Evolutionary conservation across 106 monocot genomes (phyloP), one percentile per base, ranked within the genome.

Genomic region (Allium cepa): DNA sequence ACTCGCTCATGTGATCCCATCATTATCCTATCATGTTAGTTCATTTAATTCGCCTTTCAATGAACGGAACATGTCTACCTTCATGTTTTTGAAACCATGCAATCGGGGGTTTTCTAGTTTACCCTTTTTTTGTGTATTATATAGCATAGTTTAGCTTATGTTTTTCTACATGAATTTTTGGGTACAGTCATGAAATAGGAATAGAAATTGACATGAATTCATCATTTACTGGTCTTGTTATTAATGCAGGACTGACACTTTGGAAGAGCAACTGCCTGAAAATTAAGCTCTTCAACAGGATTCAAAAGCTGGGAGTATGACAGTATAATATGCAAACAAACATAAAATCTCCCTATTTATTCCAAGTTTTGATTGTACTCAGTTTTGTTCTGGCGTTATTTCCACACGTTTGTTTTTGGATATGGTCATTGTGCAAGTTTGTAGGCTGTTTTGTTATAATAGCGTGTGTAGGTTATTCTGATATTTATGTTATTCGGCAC

Each of bases 231-330:
- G 47, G 6, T 15, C 15, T 61, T 63, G 36, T 5, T 47, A 7
- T 63, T 22, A 36, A 36, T 63, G 3, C 63, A 63, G 63, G 45
- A 47, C 11, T 7, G 63, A 46, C 4, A 7, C 63, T 14, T 7
- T 63, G 46, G 63, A 63, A 47, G 63, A 63, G 46, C 63, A 63
- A 63, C 47, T 47, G 63, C 63, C 45, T 14, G n/a, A 63, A n/a
- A 46, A 63, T 47, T 63, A n/a, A 46, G 11, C 7, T 7, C 46
- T 63, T 14, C n/a, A 36, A 7, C 15, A n/a, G 14, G 10, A 47
- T 7, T 47, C 26, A 62, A 27, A 63, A 63, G n/a, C 36, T 46
- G 46, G 46, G 62, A 63, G 12, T 36, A 63, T 63, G 61, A 9
- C 46, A 12, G 10, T 46, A 11, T 15, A 46, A 7, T 47, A 13